Evolutionary conservation across 1,139 yeast species (phyloP), one percentile per base, ranked within the genome.

Genomic region (Protomyces lactucae-debilis): DNA sequence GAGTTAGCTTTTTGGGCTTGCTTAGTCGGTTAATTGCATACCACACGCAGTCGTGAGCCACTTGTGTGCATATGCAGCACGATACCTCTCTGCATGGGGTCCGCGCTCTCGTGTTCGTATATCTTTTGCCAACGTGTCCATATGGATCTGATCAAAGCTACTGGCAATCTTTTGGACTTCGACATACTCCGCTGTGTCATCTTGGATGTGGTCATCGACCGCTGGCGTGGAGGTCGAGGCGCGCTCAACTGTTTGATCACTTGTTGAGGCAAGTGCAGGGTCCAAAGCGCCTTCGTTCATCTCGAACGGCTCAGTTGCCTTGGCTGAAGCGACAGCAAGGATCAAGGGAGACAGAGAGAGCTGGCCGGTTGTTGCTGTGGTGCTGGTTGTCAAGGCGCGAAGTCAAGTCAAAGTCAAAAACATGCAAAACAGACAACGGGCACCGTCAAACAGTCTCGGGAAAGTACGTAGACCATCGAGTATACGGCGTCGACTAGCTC

Each of bases 21-120:
- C 14, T 9, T 5, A 43, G 9, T 25, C n/a, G 25, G 1, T 9
- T 16, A 16, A 21, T 35, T 6, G 12, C 63, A 3, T 43, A 59
- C 63, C 63, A 43, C 63, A 59, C 16, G 63, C 63, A 25, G 53
- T 59, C 21, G 36, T 28, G n/a, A 59, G 57, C 63, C 63, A 59
- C 21, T 46, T 39, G 25, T 59, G 46, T 23, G 57, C 63, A 21
- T 52, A 59, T 10, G 45, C 35, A 4, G 63, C 21, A 16, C 63
- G 43, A 35, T 52, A 53, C 9, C 55, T 23, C 43, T 59, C 63
- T 16, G 55, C 63, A 35, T 59, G 52, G 8, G 52, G 43, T 5
- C 52, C 57, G 12, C 40, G 35, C 23, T 59, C 63, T 39, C 52
- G 39, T 16, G 23, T 21, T n/a, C 57, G 56, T 8, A 51, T 52